These are phyloP conservation scores for Saccharomycopsis fibuligera DNA, from an alignment of 805 yeast genomes.

Conservation along the genomic window DNA sequence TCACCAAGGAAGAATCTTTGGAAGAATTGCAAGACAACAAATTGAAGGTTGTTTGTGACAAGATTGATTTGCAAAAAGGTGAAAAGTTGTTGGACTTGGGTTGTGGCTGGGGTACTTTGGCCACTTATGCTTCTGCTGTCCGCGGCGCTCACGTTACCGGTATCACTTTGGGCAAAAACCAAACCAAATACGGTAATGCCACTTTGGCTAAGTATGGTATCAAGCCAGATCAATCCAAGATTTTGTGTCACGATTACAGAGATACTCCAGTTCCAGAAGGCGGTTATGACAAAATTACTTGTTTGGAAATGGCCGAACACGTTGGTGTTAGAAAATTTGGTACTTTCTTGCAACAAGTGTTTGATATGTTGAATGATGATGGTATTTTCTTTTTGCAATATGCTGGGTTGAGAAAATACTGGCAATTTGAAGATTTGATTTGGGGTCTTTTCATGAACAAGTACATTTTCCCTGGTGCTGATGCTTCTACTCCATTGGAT, in stretches of 20 bases:
- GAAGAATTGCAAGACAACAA: slow-evolving; percentile 86
- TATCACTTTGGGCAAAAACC: slow-evolving; percentile 83
- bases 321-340: slow-evolving; percentile 85
- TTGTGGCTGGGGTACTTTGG: slow-evolving; percentile 95
- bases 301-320: slow-evolving; percentile 94
- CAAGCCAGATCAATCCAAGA: slow-evolving; percentile 58
- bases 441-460: slow-evolving; percentile 97
- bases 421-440: slow-evolving; percentile 91
- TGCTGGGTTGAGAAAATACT: slow-evolving; percentile 83
- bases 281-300: slow-evolving; percentile 77
- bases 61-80: slow-evolving; percentile 65
- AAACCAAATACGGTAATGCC: slow-evolving; percentile 81
- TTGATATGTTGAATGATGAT: slow-evolving; percentile 85
- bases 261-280: slow-evolving; percentile 73
- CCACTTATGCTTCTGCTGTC: slow-evolving; percentile 73
- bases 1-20: slow-evolving; percentile 61
- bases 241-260: slow-evolving; percentile 82
- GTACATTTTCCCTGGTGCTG: slow-evolving; percentile 96
- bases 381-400: slow-evolving; percentile 83
- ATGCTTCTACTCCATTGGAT: slow-evolving; percentile 89
- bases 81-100: slow-evolving; percentile 80
- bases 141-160: slow-evolving; percentile 87
- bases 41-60: slow-evolving; percentile 80
- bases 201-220: slow-evolving; percentile 66
- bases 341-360: slow-evolving; percentile 70